Base-by-base conservation (phyloP, 1,139 yeast species). In the Ashbya aceris region DNA sequence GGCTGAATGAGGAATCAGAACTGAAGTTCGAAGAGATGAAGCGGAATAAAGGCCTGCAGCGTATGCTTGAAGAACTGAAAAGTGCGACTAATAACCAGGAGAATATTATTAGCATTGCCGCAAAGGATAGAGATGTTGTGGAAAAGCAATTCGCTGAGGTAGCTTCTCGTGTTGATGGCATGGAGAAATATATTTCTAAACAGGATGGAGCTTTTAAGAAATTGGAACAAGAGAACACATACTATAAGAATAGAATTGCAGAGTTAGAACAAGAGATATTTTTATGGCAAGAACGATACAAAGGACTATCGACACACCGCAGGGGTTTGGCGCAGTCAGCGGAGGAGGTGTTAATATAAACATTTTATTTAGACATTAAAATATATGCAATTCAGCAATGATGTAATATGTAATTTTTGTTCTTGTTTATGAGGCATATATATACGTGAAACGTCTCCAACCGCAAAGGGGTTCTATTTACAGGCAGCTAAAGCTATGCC, bases 211-310 rank as follows among this genome's bases (percentile, higher is more conserved):
- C 54, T 29, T 40, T 57, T 40, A 53, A 56, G 43, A 48, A 56
- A 50, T 45, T 55, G 53, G 49, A 66, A 46, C 45, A 71, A 51
- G 60, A 59, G 54, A 49, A 57, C 58, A 44, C 60, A 40, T 50
- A 52, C 49, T 43, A 58, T 59, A 51, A 56, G 38, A 57, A 55
- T 30, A 55, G 49, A 60, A 59, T 55, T 40, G 60, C 77, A 45
- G 64, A 73, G 44, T 59, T 81, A 49, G 87, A 83, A 59, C 75
- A 70, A 53, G 94, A 84, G 55, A 62, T 82, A 12, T 69, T 74
- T 39, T 79, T 76, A 45, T 77, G 87, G 76, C 75, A 74, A 53
- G 67, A 67, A 38, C 65, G 74, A 45, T 68, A 65, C 48, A 68
- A 67, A 26, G 43, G 49, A 2, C 32, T 59, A n/a, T 46, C 56